Conservation (phyloP, 768 basidiomycete genomes). For the Rubroboletus pulcherrimus region DNA sequence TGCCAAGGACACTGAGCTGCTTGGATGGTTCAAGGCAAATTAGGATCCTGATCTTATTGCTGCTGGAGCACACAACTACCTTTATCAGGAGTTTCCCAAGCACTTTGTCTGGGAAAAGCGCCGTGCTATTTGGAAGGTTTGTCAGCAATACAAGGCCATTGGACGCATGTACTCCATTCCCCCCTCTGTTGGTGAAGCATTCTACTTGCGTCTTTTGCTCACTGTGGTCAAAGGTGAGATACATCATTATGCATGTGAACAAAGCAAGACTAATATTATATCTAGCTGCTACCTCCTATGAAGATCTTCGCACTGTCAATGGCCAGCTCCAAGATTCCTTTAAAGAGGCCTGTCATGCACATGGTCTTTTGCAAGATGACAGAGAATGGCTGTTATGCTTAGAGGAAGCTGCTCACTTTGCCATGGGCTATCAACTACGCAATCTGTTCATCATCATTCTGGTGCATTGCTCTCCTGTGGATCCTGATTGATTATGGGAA, state of each 20-base stretch:
- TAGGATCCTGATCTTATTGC: not conserved
- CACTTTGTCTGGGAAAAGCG: constrained; percentile 27
- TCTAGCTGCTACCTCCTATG: constrained; percentile 19
- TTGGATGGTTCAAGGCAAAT: not conserved
- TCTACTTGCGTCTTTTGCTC: constrained; percentile 39
- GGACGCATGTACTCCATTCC: constrained; percentile 9
- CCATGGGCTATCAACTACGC: not conserved
- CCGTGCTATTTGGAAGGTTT: constrained; percentile 25
- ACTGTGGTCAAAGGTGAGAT: constrained; percentile 30
- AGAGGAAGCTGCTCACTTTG: not conserved
- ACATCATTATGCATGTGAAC: no score
- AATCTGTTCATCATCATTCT: not conserved
- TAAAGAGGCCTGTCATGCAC: constrained; percentile 35
- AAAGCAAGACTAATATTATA: no score
- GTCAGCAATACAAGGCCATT: constrained; percentile 19
- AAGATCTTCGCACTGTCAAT: constrained; percentile 26
- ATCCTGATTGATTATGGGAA: not conserved
- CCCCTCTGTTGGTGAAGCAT: constrained; percentile 33
- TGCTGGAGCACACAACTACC: constrained; percentile 11
- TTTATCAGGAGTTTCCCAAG: constrained; percentile 36
- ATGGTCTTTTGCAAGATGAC: constrained; percentile 44
- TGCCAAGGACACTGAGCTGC: not conserved
- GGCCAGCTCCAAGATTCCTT: no score
- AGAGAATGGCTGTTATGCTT: constrained; percentile 38
- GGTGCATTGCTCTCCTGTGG: not conserved